phyloP scores from a whole-genome alignment of 176 grass and related monocot species.

The Tillandsia leiboldiana region DNA sequence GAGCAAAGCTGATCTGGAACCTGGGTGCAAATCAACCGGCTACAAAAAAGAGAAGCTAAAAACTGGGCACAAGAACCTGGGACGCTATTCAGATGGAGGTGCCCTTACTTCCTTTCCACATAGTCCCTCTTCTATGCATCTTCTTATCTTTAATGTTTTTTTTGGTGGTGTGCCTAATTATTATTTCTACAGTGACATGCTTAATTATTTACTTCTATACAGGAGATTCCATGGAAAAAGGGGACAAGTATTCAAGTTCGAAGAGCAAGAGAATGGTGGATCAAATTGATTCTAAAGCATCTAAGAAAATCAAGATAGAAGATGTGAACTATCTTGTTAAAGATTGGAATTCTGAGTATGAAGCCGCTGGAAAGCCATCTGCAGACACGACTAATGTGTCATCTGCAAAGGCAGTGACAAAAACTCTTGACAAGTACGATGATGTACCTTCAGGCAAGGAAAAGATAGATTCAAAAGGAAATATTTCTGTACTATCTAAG shows the following conservation, averaged over 20 bases:
- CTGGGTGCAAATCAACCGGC: conserved; percentile 43
- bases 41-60: conserved; percentile 46
- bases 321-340: conserved; percentile 28
- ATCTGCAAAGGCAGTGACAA: conserved; percentile 29
- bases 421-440: background rate
- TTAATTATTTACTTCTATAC: conserved; percentile 25
- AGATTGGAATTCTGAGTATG: conserved; percentile 32
- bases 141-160: conserved; percentile 13
- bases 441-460: conserved; percentile 20
- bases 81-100: conserved; percentile 80
- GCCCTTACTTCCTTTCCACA: conserved; percentile 9
- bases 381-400: conserved; percentile 33
- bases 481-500: conserved; percentile 18
- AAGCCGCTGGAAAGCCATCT: conserved; percentile 29
- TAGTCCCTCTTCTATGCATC: background rate
- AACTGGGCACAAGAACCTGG: conserved; percentile 51
- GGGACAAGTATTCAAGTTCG: conserved; percentile 63
- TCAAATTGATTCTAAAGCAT: conserved; percentile 51
- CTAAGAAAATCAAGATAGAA: conserved; percentile 77
- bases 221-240: conserved; percentile 54
- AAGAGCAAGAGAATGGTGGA: conserved; percentile 66
- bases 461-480: conserved; percentile 37
- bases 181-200: conserved; percentile 6
- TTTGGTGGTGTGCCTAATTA: conserved; percentile 15
- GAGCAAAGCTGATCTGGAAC: conserved; percentile 25